These are phyloP conservation scores for Diddensiella transvaalensis DNA, from an alignment of 805 yeast species.

Conservation along the genomic window DNA sequence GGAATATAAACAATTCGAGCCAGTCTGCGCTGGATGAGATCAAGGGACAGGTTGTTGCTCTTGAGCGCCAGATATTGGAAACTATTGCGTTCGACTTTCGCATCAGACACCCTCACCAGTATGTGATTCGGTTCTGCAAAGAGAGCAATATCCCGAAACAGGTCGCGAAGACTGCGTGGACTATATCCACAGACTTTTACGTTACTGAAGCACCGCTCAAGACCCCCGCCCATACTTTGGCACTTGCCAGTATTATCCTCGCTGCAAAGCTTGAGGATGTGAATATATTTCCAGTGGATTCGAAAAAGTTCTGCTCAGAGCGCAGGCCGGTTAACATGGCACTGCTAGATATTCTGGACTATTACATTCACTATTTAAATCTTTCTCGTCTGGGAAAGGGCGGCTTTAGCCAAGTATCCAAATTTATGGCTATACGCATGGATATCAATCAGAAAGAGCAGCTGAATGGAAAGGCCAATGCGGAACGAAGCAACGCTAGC, in stretches of 20 bases:
- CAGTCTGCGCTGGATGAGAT: constrained; percentile 48
- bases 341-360: constrained; percentile 54
- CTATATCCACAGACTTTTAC: constrained; percentile 68
- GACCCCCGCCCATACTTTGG: constrained; percentile 72
- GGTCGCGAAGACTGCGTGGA: constrained; percentile 61
- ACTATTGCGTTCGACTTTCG: constrained; percentile 78
- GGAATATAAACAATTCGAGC: constrained; percentile 23
- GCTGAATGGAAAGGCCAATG: constrained; percentile 39
- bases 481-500: neutral
- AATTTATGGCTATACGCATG: constrained; percentile 20
- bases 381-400: constrained; percentile 46
- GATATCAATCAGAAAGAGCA: constrained; percentile 40
- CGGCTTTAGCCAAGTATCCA: constrained; percentile 6
- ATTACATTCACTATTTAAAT: constrained; percentile 56
- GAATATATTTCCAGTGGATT: constrained; percentile 33
- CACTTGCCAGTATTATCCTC: constrained; percentile 62
- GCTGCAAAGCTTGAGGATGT: constrained; percentile 47
- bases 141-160: constrained; percentile 39
- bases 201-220: constrained; percentile 65
- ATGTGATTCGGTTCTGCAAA: constrained; percentile 58
- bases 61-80: constrained; percentile 74
- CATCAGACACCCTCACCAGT: constrained; percentile 60
- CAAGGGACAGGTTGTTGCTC: constrained; percentile 50
- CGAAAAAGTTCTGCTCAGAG: constrained; percentile 20
- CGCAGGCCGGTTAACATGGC: constrained; percentile 42